phyloP scores from a whole-genome alignment of 495 filamentous ascomycete species.

The Hyaloscypha variabilis region DNA sequence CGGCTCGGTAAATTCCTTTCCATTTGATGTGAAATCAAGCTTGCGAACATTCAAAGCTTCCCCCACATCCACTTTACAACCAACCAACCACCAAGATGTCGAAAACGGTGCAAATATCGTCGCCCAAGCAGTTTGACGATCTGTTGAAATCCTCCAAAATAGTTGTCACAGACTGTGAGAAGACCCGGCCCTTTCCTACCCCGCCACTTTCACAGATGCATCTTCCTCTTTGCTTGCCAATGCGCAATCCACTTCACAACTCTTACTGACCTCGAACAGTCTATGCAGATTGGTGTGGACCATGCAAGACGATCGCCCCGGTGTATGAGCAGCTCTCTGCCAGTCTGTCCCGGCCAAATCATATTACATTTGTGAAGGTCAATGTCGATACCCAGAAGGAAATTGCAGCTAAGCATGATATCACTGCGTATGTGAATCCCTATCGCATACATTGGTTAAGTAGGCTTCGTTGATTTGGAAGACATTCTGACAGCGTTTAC shows the following conservation, averaged over 20 bases:
- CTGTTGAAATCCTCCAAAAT: conserved; percentile 69
- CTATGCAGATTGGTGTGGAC: conserved; percentile 84
- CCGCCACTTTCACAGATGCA: conserved; percentile 18
- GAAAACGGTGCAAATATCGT: conserved; percentile 70
- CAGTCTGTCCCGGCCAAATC: conserved; percentile 70
- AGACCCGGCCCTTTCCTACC: conserved; percentile 27
- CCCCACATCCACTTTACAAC: conserved; percentile 6
- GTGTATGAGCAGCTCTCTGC: conserved; percentile 77
- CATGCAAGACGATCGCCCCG: conserved; percentile 85
- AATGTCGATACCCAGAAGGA: conserved; percentile 78
- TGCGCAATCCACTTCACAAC: conserved; percentile 14
- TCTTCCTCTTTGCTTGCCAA: conserved; percentile 8
- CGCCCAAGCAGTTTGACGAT: conserved; percentile 67
- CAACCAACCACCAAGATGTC: conserved; percentile 49
- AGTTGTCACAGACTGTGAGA: conserved; percentile 87
- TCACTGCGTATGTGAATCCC: conserved; percentile 63
- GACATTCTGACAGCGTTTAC: conserved; percentile 9
- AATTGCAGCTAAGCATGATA: conserved; percentile 67
- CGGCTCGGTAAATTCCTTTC: conserved; percentile 19
- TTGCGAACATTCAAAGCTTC: background rate
- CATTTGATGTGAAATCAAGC: conserved; percentile 2
- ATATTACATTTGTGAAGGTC: conserved; percentile 84
- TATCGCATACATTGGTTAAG: conserved; percentile 2
- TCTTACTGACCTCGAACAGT: conserved; percentile 52
- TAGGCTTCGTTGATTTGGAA: background rate